These are phyloP conservation scores for Pezicula rhizophila DNA, from an alignment of 2,329 filamentous ascomycete genomes.

Conservation along the genomic window DNA sequence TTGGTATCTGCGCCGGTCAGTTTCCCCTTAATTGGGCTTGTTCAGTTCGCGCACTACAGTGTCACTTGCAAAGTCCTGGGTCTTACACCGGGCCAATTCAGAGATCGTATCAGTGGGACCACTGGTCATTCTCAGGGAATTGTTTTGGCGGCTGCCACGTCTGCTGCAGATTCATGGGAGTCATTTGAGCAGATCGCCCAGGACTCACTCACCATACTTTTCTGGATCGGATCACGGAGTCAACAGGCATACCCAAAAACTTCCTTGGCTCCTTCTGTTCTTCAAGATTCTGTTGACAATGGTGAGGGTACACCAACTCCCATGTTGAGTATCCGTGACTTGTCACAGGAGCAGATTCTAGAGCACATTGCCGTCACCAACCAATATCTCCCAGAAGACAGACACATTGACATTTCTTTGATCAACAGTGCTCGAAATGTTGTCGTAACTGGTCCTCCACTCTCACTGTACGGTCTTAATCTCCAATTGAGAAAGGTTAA, in stretches of 20 bases:
- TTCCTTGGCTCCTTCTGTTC: conserved; percentile 81
- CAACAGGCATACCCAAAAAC: conserved; percentile 96
- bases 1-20: conserved; percentile 92
- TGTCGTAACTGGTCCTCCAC: conserved; percentile 91
- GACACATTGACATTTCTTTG: conserved; percentile 91
- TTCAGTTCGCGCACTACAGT: conserved; percentile 92
- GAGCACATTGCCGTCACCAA: conserved; percentile 97
- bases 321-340: conserved; percentile 95
- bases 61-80: conserved; percentile 91
- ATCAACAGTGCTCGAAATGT: conserved; percentile 96
- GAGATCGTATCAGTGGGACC: conserved; percentile 77
- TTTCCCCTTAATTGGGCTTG: conserved; percentile 90
- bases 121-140: conserved; percentile 97
- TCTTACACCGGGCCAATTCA: conserved; percentile 79
- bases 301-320: conserved; percentile 94
- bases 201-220: conserved; percentile 83
- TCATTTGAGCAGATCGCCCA: conserved; percentile 76
- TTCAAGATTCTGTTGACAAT: conserved; percentile 89
- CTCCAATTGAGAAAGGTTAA: conserved; percentile 93
- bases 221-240: conserved; percentile 96
- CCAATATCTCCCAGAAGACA: conserved; percentile 85
- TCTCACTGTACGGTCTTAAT: conserved; percentile 94
- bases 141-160: conserved; percentile 85
- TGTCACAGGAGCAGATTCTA: conserved; percentile 82
- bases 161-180: conserved; percentile 88